Evolutionary conservation across 2,329 filamentous ascomycete species (phyloP).

Genomic region (Stenocarpella maydis): DNA sequence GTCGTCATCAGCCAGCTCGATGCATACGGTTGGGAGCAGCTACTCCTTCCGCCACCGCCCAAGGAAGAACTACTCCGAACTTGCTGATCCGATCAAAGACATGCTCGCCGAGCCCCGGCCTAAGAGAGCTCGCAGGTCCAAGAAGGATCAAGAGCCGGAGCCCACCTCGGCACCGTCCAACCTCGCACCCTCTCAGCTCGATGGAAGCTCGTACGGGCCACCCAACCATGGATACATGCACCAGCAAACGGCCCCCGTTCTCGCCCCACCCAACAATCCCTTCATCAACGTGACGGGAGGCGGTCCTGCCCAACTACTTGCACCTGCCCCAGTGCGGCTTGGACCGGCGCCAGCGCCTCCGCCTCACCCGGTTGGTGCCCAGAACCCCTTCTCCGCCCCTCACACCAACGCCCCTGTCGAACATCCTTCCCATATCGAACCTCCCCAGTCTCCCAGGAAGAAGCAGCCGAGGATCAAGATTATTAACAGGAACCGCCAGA

Average conservation of each 20-base stretch:
- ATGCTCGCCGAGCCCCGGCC: slow-evolving; percentile 47
- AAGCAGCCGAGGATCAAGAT: slow-evolving; percentile 32
- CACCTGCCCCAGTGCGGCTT: slow-evolving; percentile 31
- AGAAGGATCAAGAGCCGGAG: slow-evolving; percentile 33
- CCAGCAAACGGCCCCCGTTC: slow-evolving; percentile 25
- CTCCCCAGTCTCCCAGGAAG: slow-evolving; percentile 32
- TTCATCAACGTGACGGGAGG: slow-evolving; percentile 35
- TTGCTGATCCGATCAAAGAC: slow-evolving; percentile 53
- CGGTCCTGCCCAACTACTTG: slow-evolving; percentile 34
- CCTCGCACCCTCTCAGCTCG: slow-evolving; percentile 9
- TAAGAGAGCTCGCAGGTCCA: slow-evolving; percentile 40
- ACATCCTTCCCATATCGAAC: slow-evolving; percentile 15
- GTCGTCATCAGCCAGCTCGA: slow-evolving; percentile 60
- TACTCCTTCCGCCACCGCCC: slow-evolving; percentile 64
- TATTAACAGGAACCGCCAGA: slow-evolving; percentile 30
- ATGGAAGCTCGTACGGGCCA: slow-evolving; percentile 17
- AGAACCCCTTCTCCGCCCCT: slow-evolving; percentile 35
- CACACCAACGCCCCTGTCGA: slow-evolving; percentile 30
- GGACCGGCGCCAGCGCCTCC: slow-evolving; percentile 25
- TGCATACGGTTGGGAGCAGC: slow-evolving; percentile 57
- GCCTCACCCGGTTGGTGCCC: slow-evolving; percentile 32
- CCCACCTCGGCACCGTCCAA: slow-evolving; percentile 33
- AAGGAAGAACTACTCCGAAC: slow-evolving; percentile 61
- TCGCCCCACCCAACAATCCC: slow-evolving; percentile 33
- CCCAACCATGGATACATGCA: slow-evolving; percentile 21